Conservation (phyloP, 78 protist species). For the Dictyostelium brefeldianum region DNA sequence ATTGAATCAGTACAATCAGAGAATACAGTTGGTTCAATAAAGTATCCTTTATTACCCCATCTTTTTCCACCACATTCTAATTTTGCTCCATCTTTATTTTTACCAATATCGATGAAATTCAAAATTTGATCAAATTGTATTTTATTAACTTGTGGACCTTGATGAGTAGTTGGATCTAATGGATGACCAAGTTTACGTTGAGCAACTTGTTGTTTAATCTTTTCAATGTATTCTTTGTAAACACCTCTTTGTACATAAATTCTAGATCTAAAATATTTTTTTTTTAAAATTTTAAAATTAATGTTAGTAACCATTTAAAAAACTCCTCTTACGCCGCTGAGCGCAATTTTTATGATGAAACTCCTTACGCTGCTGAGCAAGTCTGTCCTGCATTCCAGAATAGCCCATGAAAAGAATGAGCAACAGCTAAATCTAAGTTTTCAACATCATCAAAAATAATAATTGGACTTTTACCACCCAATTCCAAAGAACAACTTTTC, state of each 20-base stretch:
- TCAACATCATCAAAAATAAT: constrained; percentile 91
- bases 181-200: constrained; percentile 78
- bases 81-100: constrained; percentile 68
- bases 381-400: constrained; percentile 86
- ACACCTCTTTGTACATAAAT: constrained; percentile 85
- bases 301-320: too few relatives aligned
- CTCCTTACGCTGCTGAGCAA: constrained; percentile 80
- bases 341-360: too few relatives aligned
- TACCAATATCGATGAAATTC: constrained; percentile 56
- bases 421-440: constrained; percentile 88
- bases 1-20: constrained; percentile 68
- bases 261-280: constrained; percentile 56
- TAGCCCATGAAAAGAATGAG: constrained; percentile 37
- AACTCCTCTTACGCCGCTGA: too few relatives aligned
- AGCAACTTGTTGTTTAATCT: constrained; percentile 5
- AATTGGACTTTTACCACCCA: constrained; percentile 97
- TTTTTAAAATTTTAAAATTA: too few relatives aligned
- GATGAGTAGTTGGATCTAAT: constrained; percentile 18
- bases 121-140: constrained; percentile 75
- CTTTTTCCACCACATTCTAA: constrained; percentile 65
- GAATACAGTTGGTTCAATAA: constrained; percentile 88
- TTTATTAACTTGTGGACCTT: constrained; percentile 84
- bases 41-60: constrained; percentile 75
- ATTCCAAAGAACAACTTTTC: constrained; percentile 84
- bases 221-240: constrained; percentile 83